Conservation (phyloP, 441 rosid genomes). For the Populus tomentosa region DNA sequence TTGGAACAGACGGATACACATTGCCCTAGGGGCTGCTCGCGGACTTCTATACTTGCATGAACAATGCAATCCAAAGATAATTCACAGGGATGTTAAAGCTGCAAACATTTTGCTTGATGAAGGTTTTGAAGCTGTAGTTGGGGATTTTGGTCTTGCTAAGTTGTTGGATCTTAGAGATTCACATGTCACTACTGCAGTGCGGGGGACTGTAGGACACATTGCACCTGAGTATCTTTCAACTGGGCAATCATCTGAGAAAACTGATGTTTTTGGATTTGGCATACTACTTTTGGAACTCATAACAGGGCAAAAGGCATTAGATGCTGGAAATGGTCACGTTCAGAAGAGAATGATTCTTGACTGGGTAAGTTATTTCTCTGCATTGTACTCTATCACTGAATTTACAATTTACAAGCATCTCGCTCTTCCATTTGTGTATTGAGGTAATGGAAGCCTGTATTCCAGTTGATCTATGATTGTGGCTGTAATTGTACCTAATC, state of each 20-base stretch:
- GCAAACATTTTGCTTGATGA: too few relatives aligned
- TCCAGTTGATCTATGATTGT: not conserved
- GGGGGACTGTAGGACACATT: too few relatives aligned
- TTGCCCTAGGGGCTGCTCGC: constrained; percentile 77
- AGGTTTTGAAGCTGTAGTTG: too few relatives aligned
- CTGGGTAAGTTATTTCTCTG: constrained; percentile 47
- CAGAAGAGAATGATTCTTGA: constrained; percentile 87
- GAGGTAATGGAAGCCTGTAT: not conserved
- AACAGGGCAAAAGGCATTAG: constrained; percentile 84
- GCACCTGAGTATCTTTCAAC: constrained; percentile 87
- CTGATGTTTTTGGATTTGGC: constrained; percentile 36
- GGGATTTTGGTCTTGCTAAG: too few relatives aligned
- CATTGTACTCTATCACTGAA: not conserved
- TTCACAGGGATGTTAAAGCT: too few relatives aligned
- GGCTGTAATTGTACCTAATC: not conserved
- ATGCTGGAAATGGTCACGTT: constrained; percentile 74
- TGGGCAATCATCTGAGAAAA: constrained; percentile 87
- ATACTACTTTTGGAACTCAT: constrained; percentile 82
- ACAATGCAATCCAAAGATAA: constrained; percentile 79
- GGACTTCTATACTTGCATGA: constrained; percentile 89
- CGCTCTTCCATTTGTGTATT: not conserved
- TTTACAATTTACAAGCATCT: not conserved
- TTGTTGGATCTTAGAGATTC: too few relatives aligned
- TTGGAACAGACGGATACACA: constrained; percentile 65
- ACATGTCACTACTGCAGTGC: too few relatives aligned